Base-by-base conservation (phyloP, 352 stramenopile species). In the Phytophthora sp. region DNA sequence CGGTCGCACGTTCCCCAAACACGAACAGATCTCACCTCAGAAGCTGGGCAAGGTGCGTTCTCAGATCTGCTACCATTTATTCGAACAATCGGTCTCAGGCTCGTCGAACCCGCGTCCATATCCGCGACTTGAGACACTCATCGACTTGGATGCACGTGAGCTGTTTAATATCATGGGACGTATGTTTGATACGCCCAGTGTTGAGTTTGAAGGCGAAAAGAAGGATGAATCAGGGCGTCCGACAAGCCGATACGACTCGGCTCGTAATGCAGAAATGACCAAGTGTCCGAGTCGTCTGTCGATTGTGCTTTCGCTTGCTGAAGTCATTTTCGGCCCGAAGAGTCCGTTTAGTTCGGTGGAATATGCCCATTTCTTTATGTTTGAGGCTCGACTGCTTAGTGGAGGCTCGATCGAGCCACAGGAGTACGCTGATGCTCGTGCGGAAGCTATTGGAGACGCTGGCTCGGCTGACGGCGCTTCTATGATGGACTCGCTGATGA, bases 401-500 rank as follows among this genome's bases (percentile, higher is more conserved):
- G 81, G 85, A 18, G 88, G 82, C 2, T 86, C 82, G 3, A 95
- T 95, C 38, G 88, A 95, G 51, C 77, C 86, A 2, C 84, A 94
- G 33, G 79, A 93, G 53, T 96, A 96, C 50, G 88, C 86, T 1
- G 84, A 90, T 57, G 80, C 84, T 2, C 84, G 84, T 63, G 79
- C 74, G 11, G 49, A 84, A 24, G 80, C 80, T 7, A 80, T 87
- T 57, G 80, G 80, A 33, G 65, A 86, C 26, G 63, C 73, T 36
- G 74, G 66, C 9, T 79, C 63, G 20, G 64, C 52, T 59, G 77
- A 74, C 21, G 78, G 80, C 16, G 67, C 66, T 27, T 90, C 78
- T 2, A 93, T 96, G 85, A 94, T 96, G 86, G 82, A 96, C 59
- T 93, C 85, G 33, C 59, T 96, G 38, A 93, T 96, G 88, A 93